Conservation (phyloP, 192 early-diverging fungal species). For the Linderina pennispora region DNA sequence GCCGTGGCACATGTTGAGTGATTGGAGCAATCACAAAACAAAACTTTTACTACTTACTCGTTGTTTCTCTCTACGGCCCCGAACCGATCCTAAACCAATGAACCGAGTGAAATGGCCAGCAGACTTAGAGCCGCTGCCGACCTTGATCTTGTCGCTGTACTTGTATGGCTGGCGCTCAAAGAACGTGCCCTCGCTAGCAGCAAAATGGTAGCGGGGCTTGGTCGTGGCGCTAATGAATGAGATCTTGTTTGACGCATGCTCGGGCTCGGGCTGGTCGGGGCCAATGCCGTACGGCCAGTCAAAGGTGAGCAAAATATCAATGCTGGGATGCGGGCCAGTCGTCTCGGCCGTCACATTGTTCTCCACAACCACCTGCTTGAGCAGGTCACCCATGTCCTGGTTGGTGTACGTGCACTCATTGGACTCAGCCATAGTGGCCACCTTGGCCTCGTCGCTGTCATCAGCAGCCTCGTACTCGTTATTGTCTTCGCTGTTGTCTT, state of each 20-base stretch:
- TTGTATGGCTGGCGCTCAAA: constrained; percentile 82
- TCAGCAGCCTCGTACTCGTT: neutral
- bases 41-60: no score
- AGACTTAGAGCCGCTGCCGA: constrained; percentile 11
- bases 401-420: neutral
- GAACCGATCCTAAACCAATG: constrained; percentile 68
- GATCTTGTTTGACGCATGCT: constrained; percentile 23
- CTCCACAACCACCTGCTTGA: constrained; percentile 21
- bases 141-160: constrained; percentile 20
- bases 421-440: neutral
- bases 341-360: constrained; percentile 31
- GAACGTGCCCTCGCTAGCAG: constrained; percentile 58
- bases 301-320: constrained; percentile 75
- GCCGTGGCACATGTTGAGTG: no score
- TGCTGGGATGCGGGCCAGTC: constrained; percentile 30
- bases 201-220: constrained; percentile 90
- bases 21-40: no score
- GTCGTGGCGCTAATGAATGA: constrained; percentile 39
- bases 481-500: neutral
- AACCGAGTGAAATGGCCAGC: constrained; percentile 61
- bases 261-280: constrained; percentile 8
- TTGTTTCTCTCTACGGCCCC: constrained; percentile 49
- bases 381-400: constrained; percentile 11
- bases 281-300: constrained; percentile 72
- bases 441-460: neutral